Evolutionary conservation across 1,284 basidiomycete genomes (phyloP), one percentile per base, ranked within the genome.

Genomic region (Austroboletus olivaceoglutinosus): DNA sequence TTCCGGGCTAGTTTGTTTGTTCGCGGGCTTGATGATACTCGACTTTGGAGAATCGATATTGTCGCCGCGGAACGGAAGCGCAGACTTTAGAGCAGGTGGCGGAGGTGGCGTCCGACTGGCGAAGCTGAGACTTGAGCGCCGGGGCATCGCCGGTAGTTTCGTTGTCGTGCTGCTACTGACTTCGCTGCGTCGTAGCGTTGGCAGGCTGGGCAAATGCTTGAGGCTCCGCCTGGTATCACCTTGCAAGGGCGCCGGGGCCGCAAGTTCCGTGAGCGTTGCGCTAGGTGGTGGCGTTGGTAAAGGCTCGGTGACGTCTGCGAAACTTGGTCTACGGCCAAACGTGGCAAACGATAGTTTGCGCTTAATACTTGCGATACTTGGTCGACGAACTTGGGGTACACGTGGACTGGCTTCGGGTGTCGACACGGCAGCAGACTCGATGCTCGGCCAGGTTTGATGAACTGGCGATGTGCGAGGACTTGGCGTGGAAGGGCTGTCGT

Each of bases 271-370:
- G 15, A 51, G 8, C 2, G 33, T 58, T 8, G 57, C 39, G 25
- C 51, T 61, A 4, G 23, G 49, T 11, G 58, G 53, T 12, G 48
- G 59, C 22, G 59, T 47, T 7, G 61, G 61, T 23, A 58, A 29
- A 36, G 60, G 51, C 22, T 55, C 48, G 4, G 37, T 43, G 36
- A 64, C 43, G 16, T 65, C 64, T 23, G 50, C 43, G n/a, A 56
- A 11, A 15, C 65, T 64, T 2, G 55, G 58, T 42, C 52, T 58
- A 23, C 62, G 65, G 34, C 51, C 39, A 34, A 65, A 65, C 23
- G 55, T 56, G 16, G 57, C 64, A 46, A 65, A 65, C 2, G 65
- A 69, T 11, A 65, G 29, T 45, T 65, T 69, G 15, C 60, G 67
- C 3, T 65, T 67, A 33, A 65, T 64, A 22, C 54, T 63, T 36